Base-by-base conservation (phyloP, 2,329 filamentous ascomycete genomes). In the Blumeriella jaapii region DNA sequence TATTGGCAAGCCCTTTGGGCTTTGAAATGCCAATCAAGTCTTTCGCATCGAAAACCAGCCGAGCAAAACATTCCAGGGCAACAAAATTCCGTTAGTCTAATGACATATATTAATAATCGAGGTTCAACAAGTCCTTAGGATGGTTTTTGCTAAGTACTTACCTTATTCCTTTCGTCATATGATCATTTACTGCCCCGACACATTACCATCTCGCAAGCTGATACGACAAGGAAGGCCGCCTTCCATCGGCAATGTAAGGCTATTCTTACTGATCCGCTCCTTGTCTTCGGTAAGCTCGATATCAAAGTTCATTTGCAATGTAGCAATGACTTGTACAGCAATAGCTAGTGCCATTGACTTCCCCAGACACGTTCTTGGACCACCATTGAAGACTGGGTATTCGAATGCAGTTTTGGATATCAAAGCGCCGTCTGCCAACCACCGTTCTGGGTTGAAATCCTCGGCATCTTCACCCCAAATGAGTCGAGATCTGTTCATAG, bases 351-450 rank as follows among this genome's bases (percentile, higher is more conserved):
- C 74, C 74, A 78, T 78, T 47, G 65, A 70, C 59, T 71, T 74
- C 2, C 74, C 74, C 22, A 79, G 55, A 41, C 74, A 79, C 2
- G 63, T 62, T 23, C 74, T 60, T n/a, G 69, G 59, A 0, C 74
- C 74, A 12, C 73, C 74, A 46, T 78, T 76, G 53, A 79, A 79
- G 3, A 78, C 74, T 1, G 70, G 73, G 44, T 69, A 79, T 52
- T 77, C 74, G 11, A 63, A 64, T 2, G 68, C 60, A 34, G 61
- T 62, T 39, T 64, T 68, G 18, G 49, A 55, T 11, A 68, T 50
- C 3, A 68, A 43, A 18, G 57, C 60, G 1, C 58, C 61, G 7
- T 59, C 53, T 13, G 54, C 51, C 2, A 79, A 54, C 68, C 72
- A 79, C 27, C 74, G 60, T 33, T 68, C 66, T 0, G 74, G 74